Percentiles rank a stretch among this genome's conserved stretches.
phyloP scores from a whole-genome alignment of 2,329 filamentous ascomycete species.

The Coniella lustricola region DNA sequence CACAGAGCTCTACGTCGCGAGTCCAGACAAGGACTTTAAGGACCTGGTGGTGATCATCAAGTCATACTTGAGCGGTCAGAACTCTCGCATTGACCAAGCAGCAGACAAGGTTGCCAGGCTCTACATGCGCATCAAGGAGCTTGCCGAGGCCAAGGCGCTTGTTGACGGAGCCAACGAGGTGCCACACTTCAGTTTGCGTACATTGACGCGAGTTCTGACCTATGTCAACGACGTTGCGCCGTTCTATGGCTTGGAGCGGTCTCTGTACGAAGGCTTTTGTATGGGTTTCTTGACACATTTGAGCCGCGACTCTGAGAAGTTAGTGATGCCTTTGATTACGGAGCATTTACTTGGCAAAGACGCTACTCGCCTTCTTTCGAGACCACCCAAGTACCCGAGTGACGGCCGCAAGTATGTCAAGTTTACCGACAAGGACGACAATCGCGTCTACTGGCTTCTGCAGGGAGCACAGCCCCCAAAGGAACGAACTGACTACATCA shows the following conservation, averaged over 20 bases:
- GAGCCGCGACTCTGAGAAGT: constrained; percentile 70
- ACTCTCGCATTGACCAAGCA: constrained; percentile 64
- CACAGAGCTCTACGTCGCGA: constrained; percentile 90
- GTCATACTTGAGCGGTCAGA: constrained; percentile 71
- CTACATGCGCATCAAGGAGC: constrained; percentile 78
- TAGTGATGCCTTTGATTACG: constrained; percentile 72
- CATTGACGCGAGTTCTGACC: constrained; percentile 79
- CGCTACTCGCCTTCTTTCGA: constrained; percentile 62
- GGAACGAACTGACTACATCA: constrained; percentile 84
- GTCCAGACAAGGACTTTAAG: constrained; percentile 78
- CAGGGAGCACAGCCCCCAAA: constrained; percentile 62
- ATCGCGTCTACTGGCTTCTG: constrained; percentile 82
- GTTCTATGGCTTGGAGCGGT: constrained; percentile 75
- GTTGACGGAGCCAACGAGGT: constrained; percentile 95
- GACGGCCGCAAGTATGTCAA: constrained; percentile 75
- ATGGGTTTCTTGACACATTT: constrained; percentile 96
- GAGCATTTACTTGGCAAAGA: constrained; percentile 70
- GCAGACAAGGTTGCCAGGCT: constrained; percentile 76
- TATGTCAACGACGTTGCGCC: constrained; percentile 83
- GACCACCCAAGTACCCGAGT: constrained; percentile 67
- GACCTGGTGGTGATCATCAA: constrained; percentile 84
- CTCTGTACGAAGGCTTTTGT: constrained; percentile 89
- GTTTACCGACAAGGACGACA: constrained; percentile 58
- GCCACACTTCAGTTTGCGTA: constrained; percentile 93
- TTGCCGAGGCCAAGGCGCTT: constrained; percentile 74